Evolutionary conservation across 179 eudicot species (phyloP).

Genomic region (Vitellaria paradoxa): DNA sequence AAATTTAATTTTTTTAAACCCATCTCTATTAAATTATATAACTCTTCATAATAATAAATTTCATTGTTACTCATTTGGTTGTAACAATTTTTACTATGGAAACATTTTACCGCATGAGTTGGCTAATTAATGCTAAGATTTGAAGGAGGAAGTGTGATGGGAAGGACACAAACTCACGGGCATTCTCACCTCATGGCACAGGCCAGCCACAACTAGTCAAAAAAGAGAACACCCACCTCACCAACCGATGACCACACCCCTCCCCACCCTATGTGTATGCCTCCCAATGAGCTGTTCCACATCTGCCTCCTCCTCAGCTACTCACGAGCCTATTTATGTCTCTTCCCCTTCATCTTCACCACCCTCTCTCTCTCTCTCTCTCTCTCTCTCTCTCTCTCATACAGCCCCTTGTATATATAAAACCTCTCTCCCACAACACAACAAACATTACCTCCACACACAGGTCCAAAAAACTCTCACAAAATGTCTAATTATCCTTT

Average conservation of each 20-base stretch:
- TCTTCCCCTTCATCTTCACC: not conserved
- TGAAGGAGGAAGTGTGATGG: constrained; percentile 1
- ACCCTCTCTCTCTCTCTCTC: not conserved
- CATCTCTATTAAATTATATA: no score
- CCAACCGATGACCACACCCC: constrained; percentile 13
- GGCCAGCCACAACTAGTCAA: not conserved
- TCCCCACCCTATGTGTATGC: not conserved
- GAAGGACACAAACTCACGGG: constrained; percentile 34
- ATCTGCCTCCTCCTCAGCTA: constrained; percentile 16
- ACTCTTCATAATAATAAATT: no score
- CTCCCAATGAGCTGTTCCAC: constrained; percentile 28
- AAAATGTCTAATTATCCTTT: not conserved
- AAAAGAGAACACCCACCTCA: constrained; percentile 24
- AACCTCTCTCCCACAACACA: not conserved
- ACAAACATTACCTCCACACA: no score
- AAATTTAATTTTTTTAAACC: no score
- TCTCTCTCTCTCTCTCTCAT: no score
- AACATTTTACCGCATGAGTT: not conserved
- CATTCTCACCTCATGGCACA: constrained; percentile 25
- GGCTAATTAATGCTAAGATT: not conserved
- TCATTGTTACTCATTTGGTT: no score
- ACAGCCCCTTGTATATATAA: not conserved
- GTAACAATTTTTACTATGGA: no score
- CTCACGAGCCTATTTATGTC: constrained; percentile 34
- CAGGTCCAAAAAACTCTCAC: not conserved